These are phyloP conservation scores for Tylopilus balloui DNA, from an alignment of 768 basidiomycete species.

Conservation along the genomic window DNA sequence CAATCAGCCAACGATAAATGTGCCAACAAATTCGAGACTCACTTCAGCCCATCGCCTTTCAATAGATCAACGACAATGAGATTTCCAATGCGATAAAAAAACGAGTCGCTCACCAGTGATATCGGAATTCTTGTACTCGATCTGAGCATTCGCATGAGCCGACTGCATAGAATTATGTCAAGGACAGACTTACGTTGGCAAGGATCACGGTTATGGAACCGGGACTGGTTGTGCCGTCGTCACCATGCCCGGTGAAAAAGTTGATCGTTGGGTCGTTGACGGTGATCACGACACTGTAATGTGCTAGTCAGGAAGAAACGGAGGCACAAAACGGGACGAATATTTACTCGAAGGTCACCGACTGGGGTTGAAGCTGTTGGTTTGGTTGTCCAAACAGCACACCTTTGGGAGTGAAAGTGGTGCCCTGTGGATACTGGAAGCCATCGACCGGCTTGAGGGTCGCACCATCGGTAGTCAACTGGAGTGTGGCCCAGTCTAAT, in stretches of 20 bases:
- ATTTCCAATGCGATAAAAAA: neutral
- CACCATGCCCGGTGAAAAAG: neutral
- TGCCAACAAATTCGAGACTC: neutral
- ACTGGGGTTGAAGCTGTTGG: neutral
- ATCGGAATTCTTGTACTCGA: neutral
- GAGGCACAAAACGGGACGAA: neutral
- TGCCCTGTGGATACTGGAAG: neutral
- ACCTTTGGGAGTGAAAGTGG: neutral
- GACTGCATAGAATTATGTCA: neutral
- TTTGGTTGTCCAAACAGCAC: neutral
- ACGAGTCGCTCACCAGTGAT: neutral
- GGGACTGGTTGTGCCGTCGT: neutral
- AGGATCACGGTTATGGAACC: neutral
- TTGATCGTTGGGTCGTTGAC: no score
- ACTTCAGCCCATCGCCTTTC: neutral
- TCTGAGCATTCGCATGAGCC: neutral
- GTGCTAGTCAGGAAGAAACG: neutral
- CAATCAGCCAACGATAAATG: neutral
- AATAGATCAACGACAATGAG: neutral
- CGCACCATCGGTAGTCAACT: neutral
- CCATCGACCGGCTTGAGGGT: neutral
- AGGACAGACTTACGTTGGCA: neutral
- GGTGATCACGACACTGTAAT: neutral
- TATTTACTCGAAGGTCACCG: neutral
- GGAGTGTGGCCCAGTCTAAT: neutral